phyloP scores from a whole-genome alignment of 75 land plant species.

The Picea glauca region DNA sequence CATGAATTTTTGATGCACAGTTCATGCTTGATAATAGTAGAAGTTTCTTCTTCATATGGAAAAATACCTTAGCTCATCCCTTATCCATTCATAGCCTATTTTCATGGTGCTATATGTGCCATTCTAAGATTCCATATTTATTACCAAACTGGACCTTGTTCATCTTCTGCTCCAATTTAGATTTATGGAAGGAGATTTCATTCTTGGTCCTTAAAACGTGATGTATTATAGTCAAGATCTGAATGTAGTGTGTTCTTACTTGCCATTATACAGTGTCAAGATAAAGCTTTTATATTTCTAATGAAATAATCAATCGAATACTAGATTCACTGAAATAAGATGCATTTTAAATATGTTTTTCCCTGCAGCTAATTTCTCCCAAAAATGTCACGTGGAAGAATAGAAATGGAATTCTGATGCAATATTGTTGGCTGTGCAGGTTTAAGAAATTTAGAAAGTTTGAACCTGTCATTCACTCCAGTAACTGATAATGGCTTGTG shows the following conservation, averaged over 20 bases:
- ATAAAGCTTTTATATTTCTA: background rate
- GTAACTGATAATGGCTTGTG: slow-evolving; percentile 74
- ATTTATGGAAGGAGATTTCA: background rate
- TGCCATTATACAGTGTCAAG: background rate
- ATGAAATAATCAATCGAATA: background rate
- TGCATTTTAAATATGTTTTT: background rate
- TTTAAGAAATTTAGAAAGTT: slow-evolving; percentile 73
- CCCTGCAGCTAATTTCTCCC: background rate
- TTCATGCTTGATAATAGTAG: too few species aligned
- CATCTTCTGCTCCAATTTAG: too few species aligned
- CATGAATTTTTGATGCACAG: too few species aligned
- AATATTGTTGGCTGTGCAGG: slow-evolving; percentile 33
- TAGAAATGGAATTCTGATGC: background rate
- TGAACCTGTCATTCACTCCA: slow-evolving; percentile 87
- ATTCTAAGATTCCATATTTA: background rate
- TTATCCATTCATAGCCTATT: background rate
- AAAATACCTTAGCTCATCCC: too few species aligned
- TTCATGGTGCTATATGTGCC: background rate
- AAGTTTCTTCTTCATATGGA: too few species aligned
- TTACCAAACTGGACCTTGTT: too few species aligned
- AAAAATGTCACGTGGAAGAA: background rate
- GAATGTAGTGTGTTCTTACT: background rate
- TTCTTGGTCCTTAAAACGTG: background rate
- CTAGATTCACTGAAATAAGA: background rate
- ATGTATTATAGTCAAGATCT: background rate